Percentiles rank a stretch among this genome's conserved stretches.
Evolutionary conservation across 2,329 filamentous ascomycete genomes (phyloP).

Genomic region (Cercospora zeina): DNA sequence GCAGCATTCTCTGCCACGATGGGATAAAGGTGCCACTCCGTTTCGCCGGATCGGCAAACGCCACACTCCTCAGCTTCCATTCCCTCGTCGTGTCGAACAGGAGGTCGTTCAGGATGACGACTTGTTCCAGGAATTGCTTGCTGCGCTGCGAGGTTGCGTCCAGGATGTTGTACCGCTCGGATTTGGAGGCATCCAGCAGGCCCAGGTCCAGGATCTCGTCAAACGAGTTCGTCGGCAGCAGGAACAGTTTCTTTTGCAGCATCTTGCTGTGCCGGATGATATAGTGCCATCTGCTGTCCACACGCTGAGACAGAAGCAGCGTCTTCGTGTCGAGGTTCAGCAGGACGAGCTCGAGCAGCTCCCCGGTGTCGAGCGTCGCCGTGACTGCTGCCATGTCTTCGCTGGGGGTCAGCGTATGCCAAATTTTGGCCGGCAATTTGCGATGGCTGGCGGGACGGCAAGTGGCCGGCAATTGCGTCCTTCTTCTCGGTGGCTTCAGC

Average conservation of each 20-base stretch:
- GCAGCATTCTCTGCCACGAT: constrained; percentile 28
- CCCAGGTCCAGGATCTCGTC: constrained; percentile 24
- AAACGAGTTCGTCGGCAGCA: constrained; percentile 25
- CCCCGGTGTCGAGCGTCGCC: constrained; percentile 21
- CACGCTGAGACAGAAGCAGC: constrained; percentile 26
- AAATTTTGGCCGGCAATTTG: neutral
- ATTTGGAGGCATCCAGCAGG: constrained; percentile 18
- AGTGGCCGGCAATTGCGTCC: neutral
- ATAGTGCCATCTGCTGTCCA: constrained; percentile 23
- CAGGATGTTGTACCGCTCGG: constrained; percentile 24
- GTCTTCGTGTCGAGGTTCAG: constrained; percentile 27
- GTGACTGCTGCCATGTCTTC: constrained; percentile 18
- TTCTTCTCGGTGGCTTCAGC: neutral
- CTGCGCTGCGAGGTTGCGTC: constrained; percentile 25
- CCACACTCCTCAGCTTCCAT: constrained; percentile 21
- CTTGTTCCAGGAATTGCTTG: constrained; percentile 25
- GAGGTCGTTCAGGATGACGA: constrained; percentile 27
- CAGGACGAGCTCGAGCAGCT: constrained; percentile 27
- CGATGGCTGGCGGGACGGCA: constrained; percentile 1
- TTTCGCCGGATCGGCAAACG: constrained; percentile 18
- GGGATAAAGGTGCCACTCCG: constrained; percentile 20
- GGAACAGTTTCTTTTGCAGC: constrained; percentile 30
- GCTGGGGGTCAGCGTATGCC: neutral
- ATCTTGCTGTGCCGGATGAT: constrained; percentile 23
- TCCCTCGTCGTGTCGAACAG: constrained; percentile 27